phyloP scores from a whole-genome alignment of 2,329 filamentous ascomycete species.

The Aspergillus oerlinghausenensis region DNA sequence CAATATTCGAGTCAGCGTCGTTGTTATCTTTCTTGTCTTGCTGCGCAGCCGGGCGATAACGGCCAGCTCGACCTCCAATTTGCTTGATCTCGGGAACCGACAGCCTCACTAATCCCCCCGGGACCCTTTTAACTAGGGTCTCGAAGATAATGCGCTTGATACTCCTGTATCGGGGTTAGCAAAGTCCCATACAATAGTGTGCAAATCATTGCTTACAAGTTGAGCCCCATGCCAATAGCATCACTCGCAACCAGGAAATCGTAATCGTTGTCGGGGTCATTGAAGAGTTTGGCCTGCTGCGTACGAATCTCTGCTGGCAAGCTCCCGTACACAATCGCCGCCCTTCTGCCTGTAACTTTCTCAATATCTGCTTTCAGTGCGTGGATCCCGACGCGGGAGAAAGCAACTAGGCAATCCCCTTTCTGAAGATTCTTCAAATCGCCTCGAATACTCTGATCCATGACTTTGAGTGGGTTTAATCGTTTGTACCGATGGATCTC shows the following conservation, averaged over 20 bases:
- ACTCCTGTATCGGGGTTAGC: slow-evolving; percentile 40
- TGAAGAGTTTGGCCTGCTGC: slow-evolving; percentile 87
- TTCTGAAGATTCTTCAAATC: slow-evolving; percentile 68
- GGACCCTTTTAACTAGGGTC: slow-evolving; percentile 67
- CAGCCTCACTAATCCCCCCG: slow-evolving; percentile 54
- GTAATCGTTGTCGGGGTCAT: slow-evolving; percentile 91
- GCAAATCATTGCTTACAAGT: slow-evolving; percentile 57
- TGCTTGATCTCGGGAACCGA: slow-evolving; percentile 81
- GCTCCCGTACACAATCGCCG: slow-evolving; percentile 88
- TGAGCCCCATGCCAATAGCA: slow-evolving; percentile 95
- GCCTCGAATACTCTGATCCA: slow-evolving; percentile 58
- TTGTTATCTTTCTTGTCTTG: slow-evolving; percentile 26
- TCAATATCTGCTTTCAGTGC: slow-evolving; percentile 75
- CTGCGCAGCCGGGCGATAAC: slow-evolving; percentile 69
- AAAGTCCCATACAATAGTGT: background rate
- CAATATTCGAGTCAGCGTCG: slow-evolving; percentile 44
- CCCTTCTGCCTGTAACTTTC: slow-evolving; percentile 67
- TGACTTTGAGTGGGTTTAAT: slow-evolving; percentile 69
- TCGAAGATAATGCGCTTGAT: slow-evolving; percentile 91
- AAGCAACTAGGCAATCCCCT: slow-evolving; percentile 85
- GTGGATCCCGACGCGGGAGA: slow-evolving; percentile 79
- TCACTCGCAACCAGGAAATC: slow-evolving; percentile 92
- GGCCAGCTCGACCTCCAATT: slow-evolving; percentile 86
- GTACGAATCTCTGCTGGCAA: slow-evolving; percentile 89
- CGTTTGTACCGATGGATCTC: slow-evolving; percentile 79